Evolutionary conservation across 139 green algal genomes (phyloP), one percentile per base, ranked within the genome.

Genomic region (Tetraselmis striata): DNA sequence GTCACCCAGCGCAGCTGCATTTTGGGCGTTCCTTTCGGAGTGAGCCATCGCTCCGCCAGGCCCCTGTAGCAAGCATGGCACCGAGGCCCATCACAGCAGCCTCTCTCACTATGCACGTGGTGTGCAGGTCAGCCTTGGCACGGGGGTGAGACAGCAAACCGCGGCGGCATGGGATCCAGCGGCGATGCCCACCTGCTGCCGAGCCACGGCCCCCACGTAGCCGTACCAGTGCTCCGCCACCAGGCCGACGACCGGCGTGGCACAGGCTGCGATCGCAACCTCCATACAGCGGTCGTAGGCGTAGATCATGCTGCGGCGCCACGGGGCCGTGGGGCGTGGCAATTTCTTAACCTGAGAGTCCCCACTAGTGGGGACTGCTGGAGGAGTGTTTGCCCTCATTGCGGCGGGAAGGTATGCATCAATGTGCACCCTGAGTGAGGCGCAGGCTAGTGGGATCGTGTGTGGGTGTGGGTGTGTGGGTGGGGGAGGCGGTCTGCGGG

Each of bases 141-240:
- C n/a, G n/a, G n/a, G n/a, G n/a, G n/a, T n/a, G n/a, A n/a, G n/a
- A n/a, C n/a, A n/a, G n/a, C n/a, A n/a, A n/a, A n/a, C n/a, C n/a
- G n/a, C n/a, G n/a, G n/a, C n/a, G n/a, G n/a, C n/a, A n/a, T n/a
- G n/a, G n/a, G n/a, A n/a, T n/a, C n/a, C n/a, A n/a, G n/a, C n/a
- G n/a, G n/a, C n/a, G n/a, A n/a, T n/a, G 18, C 45, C 45, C 45
- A 67, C 45, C 45, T 67, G 45, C 18, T 67, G 45, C 45, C 45
- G 5, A 18, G 45, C 45, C 45, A 67, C 45, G 5, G 45, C 45
- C 18, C 45, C 77, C 24, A 30, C 1, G 30, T 77, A 83, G 79
- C 79, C 79, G 23, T 76, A 83, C 18, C 28, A 24, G n/a, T 67
- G 45, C 58, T 83, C 79, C 28, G 79, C 79, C 25, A 83, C 28